Evolutionary conservation across 768 basidiomycete genomes (phyloP), one percentile per base, ranked within the genome.

Genomic region (Termitomyces sp.): DNA sequence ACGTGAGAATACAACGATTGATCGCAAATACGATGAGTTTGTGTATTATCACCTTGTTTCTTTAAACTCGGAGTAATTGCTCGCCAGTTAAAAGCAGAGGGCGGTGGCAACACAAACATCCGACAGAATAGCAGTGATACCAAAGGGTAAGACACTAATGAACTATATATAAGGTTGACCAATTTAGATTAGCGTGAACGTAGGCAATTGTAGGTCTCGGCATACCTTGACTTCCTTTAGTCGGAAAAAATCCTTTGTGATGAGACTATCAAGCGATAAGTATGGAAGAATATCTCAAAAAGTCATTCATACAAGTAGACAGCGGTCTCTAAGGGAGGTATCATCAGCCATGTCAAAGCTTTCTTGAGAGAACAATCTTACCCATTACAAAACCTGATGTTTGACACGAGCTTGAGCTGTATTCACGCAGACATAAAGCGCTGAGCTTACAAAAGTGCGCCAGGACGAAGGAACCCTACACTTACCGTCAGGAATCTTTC

Each of bases 1-100:
- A 76, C n/a, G 80, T 82, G 23, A 82, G 64, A 40, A 80, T 61
- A 64, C 79, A 81, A 11, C 79, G 76, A 61, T 81, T 78, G 41
- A 80, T 78, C 3, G 77, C 76, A 56, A 73, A 79, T 21, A 80
- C 65, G 4, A 81, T 76, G 23, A 82, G 63, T 42, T 65, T 73
- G 61, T 76, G 76, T 44, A 80, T 75, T 23, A 80, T 61, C 40
- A 59, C 56, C 80, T 78, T 1, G 79, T 79, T 47, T 73, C 71
- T 19, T 66, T 61, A 49, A 75, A 75, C 8, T 72, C 71, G 3
- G 77, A 71, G 3, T 74, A 71, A 54, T 72, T 77, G 52, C 64
- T 73, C 35, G 72, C 63, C 23, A 82, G 65, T 16, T 77, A 67
- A 17, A 75, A 50, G 52, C 78, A 80, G 3, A 82, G 67, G 6